These are phyloP conservation scores for Aquilaria yunnanensis DNA, from an alignment of 345 rosid species.

Conservation along the genomic window DNA sequence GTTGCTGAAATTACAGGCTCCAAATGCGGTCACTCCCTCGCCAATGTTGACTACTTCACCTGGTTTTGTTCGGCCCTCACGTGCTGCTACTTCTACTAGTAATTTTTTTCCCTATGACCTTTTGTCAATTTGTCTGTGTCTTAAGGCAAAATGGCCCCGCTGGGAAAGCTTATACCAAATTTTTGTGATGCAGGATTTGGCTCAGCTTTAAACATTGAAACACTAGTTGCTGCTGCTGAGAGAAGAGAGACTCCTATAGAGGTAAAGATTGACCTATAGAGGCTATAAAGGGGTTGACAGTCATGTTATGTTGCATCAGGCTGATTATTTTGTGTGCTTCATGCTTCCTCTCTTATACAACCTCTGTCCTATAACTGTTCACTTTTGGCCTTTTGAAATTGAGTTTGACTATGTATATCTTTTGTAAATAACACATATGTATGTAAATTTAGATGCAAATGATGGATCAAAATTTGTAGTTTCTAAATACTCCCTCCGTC, in stretches of 20 bases:
- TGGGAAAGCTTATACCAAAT: conserved; percentile 4
- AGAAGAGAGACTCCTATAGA: conserved; percentile 84
- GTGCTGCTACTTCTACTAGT: conserved; percentile 78
- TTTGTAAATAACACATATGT: too few species aligned
- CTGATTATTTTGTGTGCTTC: too few species aligned
- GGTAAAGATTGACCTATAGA: conserved; percentile 30
- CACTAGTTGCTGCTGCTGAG: conserved; percentile 95
- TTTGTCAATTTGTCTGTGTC: conserved; percentile 3
- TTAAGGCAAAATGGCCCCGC: conserved; percentile 8
- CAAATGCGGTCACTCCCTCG: conserved; percentile 35
- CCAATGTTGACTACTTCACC: conserved; percentile 45
- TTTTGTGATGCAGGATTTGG: conserved; percentile 66
- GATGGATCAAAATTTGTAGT: too few species aligned
- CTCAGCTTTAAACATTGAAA: conserved; percentile 93
- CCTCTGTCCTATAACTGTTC: too few species aligned
- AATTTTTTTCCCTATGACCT: conserved; percentile 14
- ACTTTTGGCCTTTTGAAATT: too few species aligned
- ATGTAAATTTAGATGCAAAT: too few species aligned
- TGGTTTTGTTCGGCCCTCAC: conserved; percentile 58
- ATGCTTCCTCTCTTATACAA: too few species aligned
- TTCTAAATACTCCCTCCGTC: too few species aligned
- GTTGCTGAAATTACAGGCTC: conserved; percentile 20
- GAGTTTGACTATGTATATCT: too few species aligned
- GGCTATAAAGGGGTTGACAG: too few species aligned
- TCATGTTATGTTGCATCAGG: too few species aligned